Conservation (phyloP, 108 stramenopile species). For the Cyclotella baltica region DNA sequence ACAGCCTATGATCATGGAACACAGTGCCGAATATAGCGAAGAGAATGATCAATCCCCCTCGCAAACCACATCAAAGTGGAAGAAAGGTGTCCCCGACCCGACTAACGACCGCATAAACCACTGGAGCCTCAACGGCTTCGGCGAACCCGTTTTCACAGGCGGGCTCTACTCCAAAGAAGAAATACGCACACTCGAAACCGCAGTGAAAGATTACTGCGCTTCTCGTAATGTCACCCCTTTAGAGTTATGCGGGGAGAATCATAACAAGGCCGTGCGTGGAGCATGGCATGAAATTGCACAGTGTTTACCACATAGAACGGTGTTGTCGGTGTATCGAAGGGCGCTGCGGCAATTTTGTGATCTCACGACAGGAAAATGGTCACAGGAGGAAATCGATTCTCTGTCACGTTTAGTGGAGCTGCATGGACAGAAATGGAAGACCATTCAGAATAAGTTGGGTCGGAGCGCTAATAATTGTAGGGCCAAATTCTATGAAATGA, state of each 20-base stretch:
- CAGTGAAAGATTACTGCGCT: slow-evolving; percentile 75
- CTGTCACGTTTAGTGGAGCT: slow-evolving; percentile 60
- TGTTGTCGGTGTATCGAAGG: slow-evolving; percentile 82
- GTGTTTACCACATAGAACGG: slow-evolving; percentile 76
- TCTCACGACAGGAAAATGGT: slow-evolving; percentile 78
- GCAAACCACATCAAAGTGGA: background rate
- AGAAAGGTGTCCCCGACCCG: slow-evolving; percentile 28
- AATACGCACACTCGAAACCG: slow-evolving; percentile 51
- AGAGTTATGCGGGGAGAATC: slow-evolving; percentile 66
- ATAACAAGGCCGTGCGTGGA: slow-evolving; percentile 72
- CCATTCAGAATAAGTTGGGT: slow-evolving; percentile 76
- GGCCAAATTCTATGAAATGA: slow-evolving; percentile 74
- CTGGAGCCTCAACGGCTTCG: slow-evolving; percentile 71
- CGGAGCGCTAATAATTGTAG: slow-evolving; percentile 75
- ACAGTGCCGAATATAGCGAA: no score
- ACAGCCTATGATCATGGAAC: no score
- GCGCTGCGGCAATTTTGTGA: slow-evolving; percentile 79
- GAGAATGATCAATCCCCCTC: background rate
- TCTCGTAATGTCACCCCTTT: slow-evolving; percentile 57
- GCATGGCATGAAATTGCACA: slow-evolving; percentile 88
- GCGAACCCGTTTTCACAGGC: slow-evolving; percentile 56
- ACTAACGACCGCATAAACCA: slow-evolving; percentile 46
- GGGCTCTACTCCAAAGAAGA: slow-evolving; percentile 77
- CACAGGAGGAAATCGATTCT: slow-evolving; percentile 60
- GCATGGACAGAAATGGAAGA: slow-evolving; percentile 75